These are phyloP conservation scores for Zoysia matrella DNA, from an alignment of 202 grass and related monocot genomes.

Conservation along the genomic window DNA sequence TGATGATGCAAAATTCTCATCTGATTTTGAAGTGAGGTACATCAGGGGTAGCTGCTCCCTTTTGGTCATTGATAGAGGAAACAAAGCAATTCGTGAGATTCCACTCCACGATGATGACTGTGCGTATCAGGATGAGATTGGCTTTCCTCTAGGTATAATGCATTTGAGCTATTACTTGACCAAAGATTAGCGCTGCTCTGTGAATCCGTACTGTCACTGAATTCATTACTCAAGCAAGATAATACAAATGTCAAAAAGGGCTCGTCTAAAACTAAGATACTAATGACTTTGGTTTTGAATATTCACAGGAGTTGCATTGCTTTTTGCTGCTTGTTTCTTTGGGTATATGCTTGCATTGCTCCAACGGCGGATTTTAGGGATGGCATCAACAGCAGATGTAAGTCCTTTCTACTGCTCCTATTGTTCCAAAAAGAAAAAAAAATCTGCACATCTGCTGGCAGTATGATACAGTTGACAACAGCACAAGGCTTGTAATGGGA, in stretches of 20 bases:
- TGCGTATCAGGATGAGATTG: slow-evolving; percentile 77
- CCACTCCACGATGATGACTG: slow-evolving; percentile 86
- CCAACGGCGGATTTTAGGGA: slow-evolving; percentile 55
- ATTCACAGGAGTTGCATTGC: slow-evolving; percentile 77
- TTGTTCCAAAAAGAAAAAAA: slow-evolving; percentile 2
- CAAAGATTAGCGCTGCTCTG: slow-evolving; percentile 13
- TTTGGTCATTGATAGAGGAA: slow-evolving; percentile 89
- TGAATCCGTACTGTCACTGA: background rate
- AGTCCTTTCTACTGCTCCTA: slow-evolving; percentile 34
- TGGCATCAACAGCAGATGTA: slow-evolving; percentile 73
- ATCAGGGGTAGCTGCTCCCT: slow-evolving; percentile 91
- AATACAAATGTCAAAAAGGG: background rate
- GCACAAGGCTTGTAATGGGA: slow-evolving; percentile 10
- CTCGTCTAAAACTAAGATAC: background rate
- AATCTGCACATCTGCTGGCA: slow-evolving; percentile 5
- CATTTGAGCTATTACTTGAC: slow-evolving; percentile 27
- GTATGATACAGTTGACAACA: slow-evolving; percentile 30
- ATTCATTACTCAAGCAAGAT: slow-evolving; percentile 15
- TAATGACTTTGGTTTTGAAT: slow-evolving; percentile 40
- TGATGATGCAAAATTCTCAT: slow-evolving; percentile 94
- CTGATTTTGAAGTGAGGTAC: slow-evolving; percentile 89
- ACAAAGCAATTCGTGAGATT: slow-evolving; percentile 95
- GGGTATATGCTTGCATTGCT: slow-evolving; percentile 63
- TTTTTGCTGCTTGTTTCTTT: slow-evolving; percentile 93
- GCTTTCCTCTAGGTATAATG: slow-evolving; percentile 85